Conservation (phyloP, 2,329 filamentous ascomycete genomes). For the Grosmannia clavigera region DNA sequence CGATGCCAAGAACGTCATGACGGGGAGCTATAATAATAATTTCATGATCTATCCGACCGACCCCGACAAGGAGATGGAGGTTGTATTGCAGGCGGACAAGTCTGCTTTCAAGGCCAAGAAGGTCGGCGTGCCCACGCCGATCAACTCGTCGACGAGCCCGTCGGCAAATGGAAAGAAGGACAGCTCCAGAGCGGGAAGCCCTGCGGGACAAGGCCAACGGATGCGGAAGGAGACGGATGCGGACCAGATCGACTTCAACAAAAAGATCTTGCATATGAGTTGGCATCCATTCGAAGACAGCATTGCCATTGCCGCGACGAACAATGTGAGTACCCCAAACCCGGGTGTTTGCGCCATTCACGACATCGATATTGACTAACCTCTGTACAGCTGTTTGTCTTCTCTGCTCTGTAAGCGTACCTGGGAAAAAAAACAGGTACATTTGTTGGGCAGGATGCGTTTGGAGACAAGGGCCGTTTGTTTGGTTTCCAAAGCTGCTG, state of each 20-base stretch:
- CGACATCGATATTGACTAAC: background rate
- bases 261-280: conserved; percentile 99
- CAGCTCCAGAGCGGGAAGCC: conserved; percentile 77
- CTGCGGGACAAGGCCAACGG: conserved; percentile 72
- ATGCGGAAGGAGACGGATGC: conserved; percentile 99
- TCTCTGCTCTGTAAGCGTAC: conserved; percentile 2
- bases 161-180: conserved; percentile 74
- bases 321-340: conserved; percentile 63
- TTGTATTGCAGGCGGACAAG: conserved; percentile 95
- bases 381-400: conserved; percentile 2
- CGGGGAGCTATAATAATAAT: conserved; percentile 99
- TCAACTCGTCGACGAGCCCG: conserved; percentile 70
- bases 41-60: conserved; percentile 99
- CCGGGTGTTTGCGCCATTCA: background rate
- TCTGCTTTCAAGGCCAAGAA: conserved; percentile 99
- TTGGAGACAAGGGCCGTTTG: background rate
- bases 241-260: conserved; percentile 99
- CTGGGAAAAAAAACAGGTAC: background rate
- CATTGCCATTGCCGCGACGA: conserved; percentile 97
- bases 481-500: background rate
- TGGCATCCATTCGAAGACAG: conserved; percentile 99
- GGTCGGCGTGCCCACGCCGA: conserved; percentile 92
- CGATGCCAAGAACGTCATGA: conserved; percentile 98
- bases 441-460: background rate
- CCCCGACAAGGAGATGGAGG: conserved; percentile 89